Evolutionary conservation across 257 asterid species (phyloP).

Genomic region (Solanum corneliomulleri): DNA sequence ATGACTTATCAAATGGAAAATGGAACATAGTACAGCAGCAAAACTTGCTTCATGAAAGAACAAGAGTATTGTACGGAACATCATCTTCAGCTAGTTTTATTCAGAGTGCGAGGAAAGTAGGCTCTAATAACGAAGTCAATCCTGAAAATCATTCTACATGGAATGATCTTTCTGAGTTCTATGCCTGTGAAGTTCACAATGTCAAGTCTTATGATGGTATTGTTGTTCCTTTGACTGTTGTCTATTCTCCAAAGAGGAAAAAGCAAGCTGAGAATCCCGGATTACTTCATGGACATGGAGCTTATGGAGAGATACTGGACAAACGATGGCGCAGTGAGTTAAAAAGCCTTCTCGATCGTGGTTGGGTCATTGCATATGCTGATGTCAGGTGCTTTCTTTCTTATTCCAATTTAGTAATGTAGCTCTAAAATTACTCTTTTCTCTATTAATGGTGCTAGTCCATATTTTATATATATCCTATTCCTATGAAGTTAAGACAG

Average conservation of each 20-base stretch:
- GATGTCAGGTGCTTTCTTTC: slow-evolving; percentile 63
- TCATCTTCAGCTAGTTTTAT: slow-evolving; percentile 25
- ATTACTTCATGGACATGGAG: slow-evolving; percentile 91
- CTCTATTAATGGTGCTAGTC: not conserved
- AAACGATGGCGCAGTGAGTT: slow-evolving; percentile 69
- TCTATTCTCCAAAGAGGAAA: slow-evolving; percentile 63
- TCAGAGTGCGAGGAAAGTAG: slow-evolving; percentile 22
- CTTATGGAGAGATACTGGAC: slow-evolving; percentile 86
- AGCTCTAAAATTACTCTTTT: not conserved
- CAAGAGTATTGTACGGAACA: slow-evolving; percentile 67
- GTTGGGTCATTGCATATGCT: slow-evolving; percentile 94
- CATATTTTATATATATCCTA: not conserved
- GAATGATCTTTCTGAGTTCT: slow-evolving; percentile 85
- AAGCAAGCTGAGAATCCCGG: slow-evolving; percentile 66
- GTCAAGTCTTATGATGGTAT: slow-evolving; percentile 73
- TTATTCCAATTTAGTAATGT: not conserved
- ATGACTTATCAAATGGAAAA: slow-evolving; percentile 59
- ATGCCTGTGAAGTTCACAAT: slow-evolving; percentile 69
- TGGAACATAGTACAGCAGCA: slow-evolving; percentile 88
- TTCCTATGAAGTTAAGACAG: not conserved
- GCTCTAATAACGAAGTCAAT: not conserved
- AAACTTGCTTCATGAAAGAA: slow-evolving; percentile 76
- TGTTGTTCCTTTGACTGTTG: slow-evolving; percentile 63
- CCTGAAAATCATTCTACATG: slow-evolving; percentile 35
- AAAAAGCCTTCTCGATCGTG: slow-evolving; percentile 93